A percentile compares a stretch with the other conserved stretches of the same genome.
Conservation (phyloP, 192 early-diverging fungal species). For the Entomortierella beljakovae region DNA sequence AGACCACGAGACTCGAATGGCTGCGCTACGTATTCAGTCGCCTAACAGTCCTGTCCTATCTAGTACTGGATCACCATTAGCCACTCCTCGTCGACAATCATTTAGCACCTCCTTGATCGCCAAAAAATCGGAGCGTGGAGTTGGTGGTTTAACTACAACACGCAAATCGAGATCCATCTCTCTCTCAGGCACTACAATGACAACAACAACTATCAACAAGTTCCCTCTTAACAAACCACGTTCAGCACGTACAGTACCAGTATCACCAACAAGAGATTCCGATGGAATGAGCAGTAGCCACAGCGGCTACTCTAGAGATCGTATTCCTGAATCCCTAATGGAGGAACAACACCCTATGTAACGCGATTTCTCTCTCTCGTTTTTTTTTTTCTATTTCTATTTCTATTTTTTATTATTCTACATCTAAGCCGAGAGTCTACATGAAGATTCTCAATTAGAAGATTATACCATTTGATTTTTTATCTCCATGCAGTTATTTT, state of each 20-base stretch:
- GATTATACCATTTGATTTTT: no score
- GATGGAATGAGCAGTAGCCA: constrained; percentile 1
- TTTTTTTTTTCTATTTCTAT: no score
- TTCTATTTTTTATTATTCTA: no score
- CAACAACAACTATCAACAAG: constrained; percentile 43
- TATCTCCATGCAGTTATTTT: no score
- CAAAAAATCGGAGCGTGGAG: constrained; percentile 15
- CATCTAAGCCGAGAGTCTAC: no score
- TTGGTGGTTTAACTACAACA: constrained; percentile 30
- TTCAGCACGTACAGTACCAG: constrained; percentile 22
- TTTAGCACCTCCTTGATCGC: constrained; percentile 38
- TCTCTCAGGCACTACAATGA: constrained; percentile 31
- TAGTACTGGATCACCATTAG: constrained; percentile 1
- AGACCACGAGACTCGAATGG: constrained; percentile 51
- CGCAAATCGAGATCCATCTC: constrained; percentile 46
- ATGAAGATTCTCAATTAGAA: no score
- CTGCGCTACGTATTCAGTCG: constrained; percentile 46
- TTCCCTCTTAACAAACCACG: constrained; percentile 28
- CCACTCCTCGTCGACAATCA: constrained; percentile 44
- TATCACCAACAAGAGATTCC: constrained; percentile 22
- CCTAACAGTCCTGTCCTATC: constrained; percentile 35
- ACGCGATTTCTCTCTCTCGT: no score
- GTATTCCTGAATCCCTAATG: constrained; percentile 40
- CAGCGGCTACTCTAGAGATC: constrained; percentile 22
- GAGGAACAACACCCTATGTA: constrained; percentile 26